Base-by-base conservation (phyloP, 2,329 filamentous ascomycete genomes). In the Teratosphaeria epicoccoides region DNA sequence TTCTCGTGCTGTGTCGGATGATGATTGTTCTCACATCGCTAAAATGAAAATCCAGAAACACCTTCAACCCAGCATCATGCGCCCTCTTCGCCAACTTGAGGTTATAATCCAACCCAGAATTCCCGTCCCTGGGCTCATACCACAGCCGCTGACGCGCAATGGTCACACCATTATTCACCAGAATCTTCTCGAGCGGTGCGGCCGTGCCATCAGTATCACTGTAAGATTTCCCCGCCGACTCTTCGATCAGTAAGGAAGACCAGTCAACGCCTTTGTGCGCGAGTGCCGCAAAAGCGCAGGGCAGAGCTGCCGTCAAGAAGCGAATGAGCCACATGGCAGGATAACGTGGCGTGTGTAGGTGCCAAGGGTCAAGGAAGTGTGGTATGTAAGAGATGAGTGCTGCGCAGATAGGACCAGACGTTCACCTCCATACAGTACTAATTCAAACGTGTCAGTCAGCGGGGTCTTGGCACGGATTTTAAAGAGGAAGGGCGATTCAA, bases 251-350 rank as follows among this genome's bases (percentile, higher is more conserved):
- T 2, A 69, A 58, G 1, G 67, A 70, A 33, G 61, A 65, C 45
- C 70, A 62, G 52, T 71, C 69, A 50, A 69, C 65, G 40, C 69
- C 68, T 55, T 68, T 66, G 55, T 63, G 68, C 1, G 58, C 57
- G 12, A 61, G 52, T 9, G 56, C 52, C 23, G 55, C 58, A 20
- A 26, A 28, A 11, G 52, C 47, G 20, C 26, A 26, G n/a, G 50
- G 23, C 12, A 29, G 37, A n/a, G n/a, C n/a, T n/a, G n/a, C n/a
- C n/a, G n/a, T n/a, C n/a, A n/a, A n/a, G n/a, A n/a, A n/a, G n/a
- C n/a, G n/a, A n/a, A n/a, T n/a, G n/a, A n/a, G n/a, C n/a, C n/a
- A n/a, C n/a, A n/a, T n/a, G n/a, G n/a, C n/a, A n/a, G n/a, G n/a
- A n/a, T n/a, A n/a, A n/a, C n/a, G n/a, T n/a, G n/a, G n/a, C n/a